Evolutionary conservation across 495 filamentous ascomycete species (phyloP), one percentile per base, ranked within the genome.

Genomic region (Tricharina praecox): DNA sequence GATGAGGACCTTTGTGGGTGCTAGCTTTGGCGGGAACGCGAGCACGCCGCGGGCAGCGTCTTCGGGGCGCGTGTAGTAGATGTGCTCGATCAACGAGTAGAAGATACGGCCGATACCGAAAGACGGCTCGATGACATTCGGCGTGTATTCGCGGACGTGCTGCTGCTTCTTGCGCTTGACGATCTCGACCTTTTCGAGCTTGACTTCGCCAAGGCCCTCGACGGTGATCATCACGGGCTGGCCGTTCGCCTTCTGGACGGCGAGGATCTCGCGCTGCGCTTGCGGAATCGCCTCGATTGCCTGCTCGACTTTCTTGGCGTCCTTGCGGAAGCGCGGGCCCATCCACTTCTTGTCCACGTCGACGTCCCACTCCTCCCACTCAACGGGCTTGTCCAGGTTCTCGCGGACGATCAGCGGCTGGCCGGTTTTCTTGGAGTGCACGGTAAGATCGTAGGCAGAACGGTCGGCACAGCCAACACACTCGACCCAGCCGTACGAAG

Each of bases 1-100:
- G 38, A 86, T 71, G 42, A 85, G 72, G 38, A 84, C 76, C 64
- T 85, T 85, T 18, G 77, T 83, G 0, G 81, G 81, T 4, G 81
- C 79, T 21, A 85, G 68, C 1, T 67, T 66, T 1, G 79, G 79
- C 13, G 77, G 79, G 70, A 86, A 82, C 3, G 81, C 85, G 43
- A 86, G 70, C 10, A 83, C 79, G 58, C 72, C 71, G 51, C 81
- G 78, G 18, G 77, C 70, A 55, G 75, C 77, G 11, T 81, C 77
- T 49, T 66, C 73, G 19, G 60, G 68, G 35, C 81, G 70, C 32
- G 71, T 75, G 76, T 77, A 80, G 65, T 71, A 80, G 49, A 62
- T 64, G 54, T 81, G 77, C 58, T 81, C 77, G 51, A 77, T 68
- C 24, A 81, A 63, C 37, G 68, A 62, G 52, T 82, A 81, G 3